Evolutionary conservation across 1,284 basidiomycete genomes (phyloP), one percentile per base, ranked within the genome.

Genomic region (Farysia itapuensis): DNA sequence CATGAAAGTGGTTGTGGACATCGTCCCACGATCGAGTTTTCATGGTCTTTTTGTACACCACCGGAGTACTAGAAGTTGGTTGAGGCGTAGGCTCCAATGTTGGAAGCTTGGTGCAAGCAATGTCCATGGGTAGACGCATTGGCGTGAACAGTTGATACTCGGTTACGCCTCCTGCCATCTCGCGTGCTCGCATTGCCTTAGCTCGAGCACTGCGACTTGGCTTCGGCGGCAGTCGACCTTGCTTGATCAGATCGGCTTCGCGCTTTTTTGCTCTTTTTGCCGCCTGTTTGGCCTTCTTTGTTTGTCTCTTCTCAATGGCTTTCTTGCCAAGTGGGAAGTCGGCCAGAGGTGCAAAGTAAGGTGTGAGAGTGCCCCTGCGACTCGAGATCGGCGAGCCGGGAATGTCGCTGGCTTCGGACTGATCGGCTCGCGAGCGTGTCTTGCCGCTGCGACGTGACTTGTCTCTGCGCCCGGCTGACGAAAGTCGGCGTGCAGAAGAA

Each of bases 91-190:
- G 35, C 34, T 61, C 58, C 18, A 52, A 18, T 1, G 58, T 61
- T n/a, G 40, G n/a, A 12, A 57, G 28, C 6, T 43, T 25, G 13
- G 53, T 50, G 18, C 48, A 46, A n/a, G 35, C 43, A 9, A 52
- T 20, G 23, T 59, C 49, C 46, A 66, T 54, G 18, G 69, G 56
- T 30, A 72, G 44, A 13, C 60, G 45, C 35, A 67, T 60, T 3
- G 72, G 67, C 2, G 70, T 69, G 44, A 70, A 75, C 15, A 76
- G 51, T 18, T 66, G 70, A 23, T 70, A 76, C 39, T 73, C 64
- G 4, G 74, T 76, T 15, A 74, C 43, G 18, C 74, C 74, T 9
- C 74, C 74, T 2, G 74, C 70, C 28, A 67, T 37, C 36, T 72
- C 67, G 23, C 58, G 56, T 11, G 72, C 57, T 9, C 59, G 52